These are phyloP conservation scores for Abrus pulchellus DNA, from an alignment of 306 rosid genomes.

Conservation along the genomic window DNA sequence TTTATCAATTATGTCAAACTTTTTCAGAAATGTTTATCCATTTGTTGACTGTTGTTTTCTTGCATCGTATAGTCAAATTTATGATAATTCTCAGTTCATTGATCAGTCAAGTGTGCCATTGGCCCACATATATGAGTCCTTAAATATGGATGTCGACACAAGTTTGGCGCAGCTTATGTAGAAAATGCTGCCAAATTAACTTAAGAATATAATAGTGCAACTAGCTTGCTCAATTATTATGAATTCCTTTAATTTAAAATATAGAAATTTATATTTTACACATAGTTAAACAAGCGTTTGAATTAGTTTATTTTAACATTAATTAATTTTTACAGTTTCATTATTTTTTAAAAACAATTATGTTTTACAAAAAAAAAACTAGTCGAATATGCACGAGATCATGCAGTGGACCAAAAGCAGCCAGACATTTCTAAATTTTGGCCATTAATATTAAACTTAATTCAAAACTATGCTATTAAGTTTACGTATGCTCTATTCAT, in stretches of 20 bases:
- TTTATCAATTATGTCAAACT: background rate
- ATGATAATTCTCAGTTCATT: background rate
- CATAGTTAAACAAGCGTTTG: too few relatives aligned
- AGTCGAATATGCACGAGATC: too few relatives aligned
- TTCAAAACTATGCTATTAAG: too few relatives aligned
- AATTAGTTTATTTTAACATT: too few relatives aligned
- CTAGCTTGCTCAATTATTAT: background rate
- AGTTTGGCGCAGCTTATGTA: background rate
- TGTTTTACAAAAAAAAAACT: too few relatives aligned
- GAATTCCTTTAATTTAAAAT: background rate
- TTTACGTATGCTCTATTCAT: too few relatives aligned
- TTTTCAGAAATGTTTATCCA: background rate
- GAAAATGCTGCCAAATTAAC: background rate
- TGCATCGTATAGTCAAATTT: background rate
- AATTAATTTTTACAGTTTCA: too few relatives aligned
- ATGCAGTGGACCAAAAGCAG: too few relatives aligned
- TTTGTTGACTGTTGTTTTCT: conserved; percentile 9
- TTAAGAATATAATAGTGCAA: background rate
- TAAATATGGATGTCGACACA: background rate
- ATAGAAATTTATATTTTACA: too few relatives aligned
- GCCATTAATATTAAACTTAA: too few relatives aligned
- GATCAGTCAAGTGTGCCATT: background rate
- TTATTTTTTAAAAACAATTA: too few relatives aligned
- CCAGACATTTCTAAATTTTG: too few relatives aligned
- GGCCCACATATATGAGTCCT: conserved; percentile 14